phyloP scores from a whole-genome alignment of 495 filamentous ascomycete species.

The Penicillium canescens region DNA sequence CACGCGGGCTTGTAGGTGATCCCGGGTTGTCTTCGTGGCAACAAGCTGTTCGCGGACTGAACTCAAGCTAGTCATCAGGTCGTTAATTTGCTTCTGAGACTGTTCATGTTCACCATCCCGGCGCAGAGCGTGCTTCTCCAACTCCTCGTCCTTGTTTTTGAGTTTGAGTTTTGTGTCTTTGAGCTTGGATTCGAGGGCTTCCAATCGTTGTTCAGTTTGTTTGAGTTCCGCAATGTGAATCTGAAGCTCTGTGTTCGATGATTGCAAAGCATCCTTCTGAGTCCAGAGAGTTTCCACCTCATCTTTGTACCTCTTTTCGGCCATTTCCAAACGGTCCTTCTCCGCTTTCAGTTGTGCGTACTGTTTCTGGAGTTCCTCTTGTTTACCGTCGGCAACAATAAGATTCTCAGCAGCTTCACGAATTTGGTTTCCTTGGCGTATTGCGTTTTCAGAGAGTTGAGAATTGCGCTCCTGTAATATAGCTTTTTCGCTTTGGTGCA shows the following conservation, averaged over 20 bases:
- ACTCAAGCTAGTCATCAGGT: conserved; percentile 75
- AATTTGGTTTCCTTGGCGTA: conserved; percentile 73
- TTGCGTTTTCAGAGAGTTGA: conserved; percentile 72
- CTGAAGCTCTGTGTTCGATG: conserved; percentile 75
- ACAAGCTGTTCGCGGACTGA: conserved; percentile 80
- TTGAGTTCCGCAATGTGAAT: conserved; percentile 89
- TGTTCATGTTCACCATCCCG: conserved; percentile 89
- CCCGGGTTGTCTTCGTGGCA: conserved; percentile 77
- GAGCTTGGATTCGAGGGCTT: conserved; percentile 75
- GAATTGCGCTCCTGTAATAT: conserved; percentile 82
- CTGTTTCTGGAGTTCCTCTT: conserved; percentile 87
- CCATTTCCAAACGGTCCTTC: conserved; percentile 85
- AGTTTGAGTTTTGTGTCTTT: conserved; percentile 78
- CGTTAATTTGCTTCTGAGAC: conserved; percentile 83
- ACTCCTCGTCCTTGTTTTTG: conserved; percentile 78
- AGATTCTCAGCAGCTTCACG: conserved; percentile 90
- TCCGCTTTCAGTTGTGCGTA: conserved; percentile 91
- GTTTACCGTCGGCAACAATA: conserved; percentile 75
- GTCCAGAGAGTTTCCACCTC: conserved; percentile 84
- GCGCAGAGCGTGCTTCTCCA: conserved; percentile 72
- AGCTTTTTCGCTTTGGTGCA: conserved; percentile 77
- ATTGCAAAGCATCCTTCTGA: conserved; percentile 79
- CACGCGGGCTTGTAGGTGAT: conserved; percentile 82
- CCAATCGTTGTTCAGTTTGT: conserved; percentile 75
- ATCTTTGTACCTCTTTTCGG: conserved; percentile 80